Evolutionary conservation across 257 asterid genomes (phyloP), one percentile per base, ranked within the genome.

Genomic region (Knoxia roxburghii): DNA sequence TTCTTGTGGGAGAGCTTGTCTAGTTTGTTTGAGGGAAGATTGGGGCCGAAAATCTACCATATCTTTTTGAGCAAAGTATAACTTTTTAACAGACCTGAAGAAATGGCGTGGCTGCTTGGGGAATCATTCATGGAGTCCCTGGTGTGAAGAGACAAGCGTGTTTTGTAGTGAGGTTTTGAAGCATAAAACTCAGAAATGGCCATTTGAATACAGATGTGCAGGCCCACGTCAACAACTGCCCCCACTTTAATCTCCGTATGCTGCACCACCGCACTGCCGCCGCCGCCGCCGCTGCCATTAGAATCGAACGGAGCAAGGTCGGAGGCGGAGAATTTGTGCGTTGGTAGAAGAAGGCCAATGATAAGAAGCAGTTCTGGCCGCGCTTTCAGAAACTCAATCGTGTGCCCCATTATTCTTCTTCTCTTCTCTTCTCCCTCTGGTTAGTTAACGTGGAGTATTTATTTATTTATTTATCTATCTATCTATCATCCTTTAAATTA

Each of bases 51-150:
- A 9, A 37, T 37, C 41, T 9, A 37, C n/a, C 41, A 37, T 37
- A 37, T 9, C 4, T 3, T 3, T 3, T 37, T 37, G 41, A 4
- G 41, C 41, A 37, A 37, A 4, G 9, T 4, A 37, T 9, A 49
- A 57, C 71, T 33, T n/a, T n/a, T n/a, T n/a, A n/a, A n/a, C n/a
- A n/a, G 60, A 71, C 75, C 75, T 50, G 70, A 64, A 11, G 57
- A 51, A 21, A 64, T 12, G 20, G 70, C 65, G 15, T 7, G 49
- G 17, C 43, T 8, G n/a, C n/a, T n/a, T 10, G 64, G 55, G 7
- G 41, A 9, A 37, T 71, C 70, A 40, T 58, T 64, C 23, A 27
- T 29, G 61, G 75, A 64, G 30, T 71, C 68, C 59, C 69, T 53
- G 0, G 53, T 11, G 53, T 63, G 75, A 24, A 71, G 70, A 41